A percentile compares a stretch with the other conserved stretches of the same genome.
These are phyloP conservation scores for Tetraselmis chui DNA, from an alignment of 139 green algal species.

Conservation along the genomic window DNA sequence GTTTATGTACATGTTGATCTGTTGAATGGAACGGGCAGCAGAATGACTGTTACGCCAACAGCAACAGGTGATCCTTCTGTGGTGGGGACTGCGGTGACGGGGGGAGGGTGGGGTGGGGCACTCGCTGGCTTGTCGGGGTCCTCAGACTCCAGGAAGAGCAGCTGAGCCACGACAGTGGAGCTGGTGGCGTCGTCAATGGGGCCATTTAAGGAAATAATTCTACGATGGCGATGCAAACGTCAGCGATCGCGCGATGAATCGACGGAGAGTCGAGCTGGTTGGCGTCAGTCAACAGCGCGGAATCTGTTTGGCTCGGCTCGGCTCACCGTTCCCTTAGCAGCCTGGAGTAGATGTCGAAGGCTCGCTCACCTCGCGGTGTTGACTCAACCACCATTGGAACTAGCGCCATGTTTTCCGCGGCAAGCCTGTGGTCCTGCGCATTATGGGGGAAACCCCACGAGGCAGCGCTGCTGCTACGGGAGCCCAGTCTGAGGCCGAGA, in stretches of 20 bases:
- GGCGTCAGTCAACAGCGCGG: neutral
- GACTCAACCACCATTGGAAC: conserved; percentile 65
- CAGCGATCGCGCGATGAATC: too few relatives aligned
- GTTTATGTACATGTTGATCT: conserved; percentile 98
- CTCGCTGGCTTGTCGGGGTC: conserved; percentile 82
- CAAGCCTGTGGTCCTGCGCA: too few relatives aligned
- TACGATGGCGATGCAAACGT: too few relatives aligned
- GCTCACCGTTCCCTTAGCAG: conserved; percentile 77
- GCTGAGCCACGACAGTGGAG: conserved; percentile 81
- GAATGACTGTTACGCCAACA: neutral
- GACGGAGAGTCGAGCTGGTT: too few relatives aligned
- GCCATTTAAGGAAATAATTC: conserved; percentile 33
- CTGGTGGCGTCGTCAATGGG: conserved; percentile 74
- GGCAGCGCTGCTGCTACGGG: too few relatives aligned
- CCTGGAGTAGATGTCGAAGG: conserved; percentile 89
- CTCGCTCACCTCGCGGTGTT: conserved; percentile 59
- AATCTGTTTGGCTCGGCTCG: neutral
- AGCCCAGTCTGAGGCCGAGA: too few relatives aligned
- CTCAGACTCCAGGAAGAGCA: conserved; percentile 90
- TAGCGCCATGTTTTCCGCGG: too few relatives aligned
- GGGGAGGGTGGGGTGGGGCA: too few relatives aligned
- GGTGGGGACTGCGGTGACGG: too few relatives aligned
- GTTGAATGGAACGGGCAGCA: conserved; percentile 8
- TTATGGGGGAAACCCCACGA: too few relatives aligned
- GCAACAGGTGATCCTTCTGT: neutral